These are phyloP conservation scores for Rhizopogon sp. DNA, from an alignment of 768 basidiomycete genomes.

Conservation along the genomic window DNA sequence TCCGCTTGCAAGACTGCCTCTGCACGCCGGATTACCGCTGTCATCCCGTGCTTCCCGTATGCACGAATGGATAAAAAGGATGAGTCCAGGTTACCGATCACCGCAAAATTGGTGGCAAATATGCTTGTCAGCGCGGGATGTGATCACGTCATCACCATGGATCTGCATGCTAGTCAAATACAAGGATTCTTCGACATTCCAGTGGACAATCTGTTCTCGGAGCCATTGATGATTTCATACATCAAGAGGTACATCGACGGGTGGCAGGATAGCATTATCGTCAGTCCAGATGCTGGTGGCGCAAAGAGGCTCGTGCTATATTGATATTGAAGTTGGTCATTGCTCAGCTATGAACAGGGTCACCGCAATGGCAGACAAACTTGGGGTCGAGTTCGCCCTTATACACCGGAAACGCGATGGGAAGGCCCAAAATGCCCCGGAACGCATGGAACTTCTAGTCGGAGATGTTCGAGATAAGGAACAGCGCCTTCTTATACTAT, in stretches of 20 bases:
- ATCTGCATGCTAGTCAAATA: slow-evolving; percentile 95
- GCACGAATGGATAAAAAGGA: slow-evolving; percentile 98
- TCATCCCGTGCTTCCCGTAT: slow-evolving; percentile 97
- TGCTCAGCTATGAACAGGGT: slow-evolving; percentile 46
- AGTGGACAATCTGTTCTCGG: slow-evolving; percentile 95
- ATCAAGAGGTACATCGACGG: slow-evolving; percentile 81
- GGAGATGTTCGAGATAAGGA: slow-evolving; percentile 92
- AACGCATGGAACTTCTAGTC: slow-evolving; percentile 89
- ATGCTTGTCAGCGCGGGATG: slow-evolving; percentile 97
- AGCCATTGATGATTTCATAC: slow-evolving; percentile 91
- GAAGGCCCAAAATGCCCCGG: slow-evolving; percentile 58
- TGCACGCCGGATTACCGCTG: slow-evolving; percentile 91
- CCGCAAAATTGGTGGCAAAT: slow-evolving; percentile 96
- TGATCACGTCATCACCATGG: slow-evolving; percentile 99
- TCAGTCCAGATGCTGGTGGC: slow-evolving; percentile 96
- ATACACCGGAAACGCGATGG: slow-evolving; percentile 88
- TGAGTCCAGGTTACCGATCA: slow-evolving; percentile 92
- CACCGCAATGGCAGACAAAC: slow-evolving; percentile 92
- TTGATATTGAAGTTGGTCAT: not conserved
- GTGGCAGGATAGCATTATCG: slow-evolving; percentile 88
- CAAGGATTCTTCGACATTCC: slow-evolving; percentile 99
- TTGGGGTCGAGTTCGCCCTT: slow-evolving; percentile 91
- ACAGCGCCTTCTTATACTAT: slow-evolving; percentile 7
- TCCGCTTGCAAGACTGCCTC: slow-evolving; percentile 98
- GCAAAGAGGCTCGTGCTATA: slow-evolving; percentile 85